These are phyloP conservation scores for Fusarium pininemorale DNA, from an alignment of 2,329 filamentous ascomycete species.

Conservation along the genomic window DNA sequence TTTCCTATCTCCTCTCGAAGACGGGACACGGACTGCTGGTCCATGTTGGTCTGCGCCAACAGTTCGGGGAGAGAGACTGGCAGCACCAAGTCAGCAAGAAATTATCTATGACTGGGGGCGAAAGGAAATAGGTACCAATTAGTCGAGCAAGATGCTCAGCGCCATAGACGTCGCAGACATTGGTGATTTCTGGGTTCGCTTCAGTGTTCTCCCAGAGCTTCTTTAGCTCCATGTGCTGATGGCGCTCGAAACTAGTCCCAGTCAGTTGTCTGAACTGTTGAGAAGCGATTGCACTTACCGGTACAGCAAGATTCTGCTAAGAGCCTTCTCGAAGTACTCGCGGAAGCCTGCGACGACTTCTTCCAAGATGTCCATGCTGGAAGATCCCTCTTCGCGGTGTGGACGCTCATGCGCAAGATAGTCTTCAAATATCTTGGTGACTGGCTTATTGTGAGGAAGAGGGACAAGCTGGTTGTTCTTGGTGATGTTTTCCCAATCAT, in stretches of 20 bases:
- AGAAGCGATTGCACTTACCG: slow-evolving; percentile 54
- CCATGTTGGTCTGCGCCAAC: slow-evolving; percentile 98
- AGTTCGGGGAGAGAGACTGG: slow-evolving; percentile 90
- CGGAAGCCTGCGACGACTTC: slow-evolving; percentile 87
- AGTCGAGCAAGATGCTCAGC: slow-evolving; percentile 91
- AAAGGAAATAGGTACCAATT: slow-evolving; percentile 70
- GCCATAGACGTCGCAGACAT: slow-evolving; percentile 84
- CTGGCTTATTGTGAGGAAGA: slow-evolving; percentile 79
- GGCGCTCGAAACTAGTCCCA: slow-evolving; percentile 79
- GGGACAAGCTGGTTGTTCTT: slow-evolving; percentile 92
- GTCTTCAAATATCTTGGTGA: slow-evolving; percentile 80
- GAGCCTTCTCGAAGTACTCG: slow-evolving; percentile 92
- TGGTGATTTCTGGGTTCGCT: slow-evolving; percentile 74
- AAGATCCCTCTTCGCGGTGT: slow-evolving; percentile 71
- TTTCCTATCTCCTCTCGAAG: slow-evolving; percentile 89
- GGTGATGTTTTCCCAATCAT: slow-evolving; percentile 99
- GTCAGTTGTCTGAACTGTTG: slow-evolving; percentile 32
- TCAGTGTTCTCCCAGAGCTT: slow-evolving; percentile 72
- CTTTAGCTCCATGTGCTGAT: slow-evolving; percentile 83
- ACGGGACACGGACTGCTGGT: slow-evolving; percentile 86
- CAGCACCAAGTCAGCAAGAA: slow-evolving; percentile 9
- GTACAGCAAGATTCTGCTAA: slow-evolving; percentile 91
- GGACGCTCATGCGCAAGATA: slow-evolving; percentile 77
- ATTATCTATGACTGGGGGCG: not conserved
- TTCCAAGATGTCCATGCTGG: slow-evolving; percentile 85